Base-by-base conservation (phyloP, 345 rosid species). In the Brassica cretica region DNA sequence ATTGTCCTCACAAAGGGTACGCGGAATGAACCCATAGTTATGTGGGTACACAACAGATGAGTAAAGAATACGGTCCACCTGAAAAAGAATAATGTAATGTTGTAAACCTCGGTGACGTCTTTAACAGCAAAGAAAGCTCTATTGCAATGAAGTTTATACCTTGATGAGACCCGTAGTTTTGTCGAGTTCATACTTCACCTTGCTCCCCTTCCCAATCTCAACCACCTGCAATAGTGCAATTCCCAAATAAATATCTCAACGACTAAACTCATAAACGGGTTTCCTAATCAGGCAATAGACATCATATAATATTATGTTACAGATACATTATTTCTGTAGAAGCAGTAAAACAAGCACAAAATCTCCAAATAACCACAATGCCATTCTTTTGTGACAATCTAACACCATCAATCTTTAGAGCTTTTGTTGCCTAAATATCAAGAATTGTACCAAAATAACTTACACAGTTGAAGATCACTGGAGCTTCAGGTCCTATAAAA, bases 121-220 rank as follows among this genome's bases (percentile, higher is more conserved):
- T 18, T 11, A 3, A 19, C 5, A 21, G 8, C 2, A 21, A 77
- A 77, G 64, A 68, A 49, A 56, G 35, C 9, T 32, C 9, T 32
- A 8, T 8, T 66, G 67, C 51, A 66, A 10, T 30, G 32, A 41
- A 33, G 64, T 71, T 74, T 12, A 61, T 61, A 96, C 99, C 97
- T 89, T 96, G 69, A 96, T 96, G 72, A 96, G 85, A 64, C 99
- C 99, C 5, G 94, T 90, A 71, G 88, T 89, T 84, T 96, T 93
- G 91, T 93, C 99, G 24, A 96, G 92, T 82, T 96, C 99, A 81
- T 96, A 96, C 77, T 96, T 96, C 81, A 96, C 99, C 91, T 96
- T 96, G 85, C 97, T 88, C 61, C 99, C 99, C 70, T 90, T 96
- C 15, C 92, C 81, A 15, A 96, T 96, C 86, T 93, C 99, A 84